Percentiles rank a stretch among this genome's conserved stretches.
phyloP scores from a whole-genome alignment of 23 red algal species.

The Gracilaria gracilis region DNA sequence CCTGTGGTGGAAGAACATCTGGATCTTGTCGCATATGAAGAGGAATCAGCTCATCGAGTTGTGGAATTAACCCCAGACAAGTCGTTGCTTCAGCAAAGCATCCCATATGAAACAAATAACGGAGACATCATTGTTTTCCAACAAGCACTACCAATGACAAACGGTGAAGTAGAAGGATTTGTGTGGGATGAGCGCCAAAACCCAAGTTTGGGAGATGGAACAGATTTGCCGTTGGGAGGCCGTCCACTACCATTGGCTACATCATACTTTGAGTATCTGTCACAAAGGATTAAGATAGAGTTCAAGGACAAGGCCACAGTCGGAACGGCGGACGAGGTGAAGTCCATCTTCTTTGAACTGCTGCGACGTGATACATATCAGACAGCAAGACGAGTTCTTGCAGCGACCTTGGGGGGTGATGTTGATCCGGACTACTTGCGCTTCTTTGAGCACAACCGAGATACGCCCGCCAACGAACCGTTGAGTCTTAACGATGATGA shows the following conservation, averaged over 20 bases:
- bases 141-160: slow-evolving; percentile 16
- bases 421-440: slow-evolving; percentile 78
- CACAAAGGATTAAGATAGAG: slow-evolving; percentile 67
- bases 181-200: slow-evolving; percentile 46
- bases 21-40: slow-evolving; percentile 59
- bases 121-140: slow-evolving; percentile 75
- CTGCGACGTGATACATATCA: slow-evolving; percentile 64
- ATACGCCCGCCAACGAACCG: slow-evolving; percentile 54
- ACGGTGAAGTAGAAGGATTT: slow-evolving; percentile 29
- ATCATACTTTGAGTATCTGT: slow-evolving; percentile 67
- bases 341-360: slow-evolving; percentile 79
- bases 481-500: slow-evolving; percentile 45
- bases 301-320: slow-evolving; percentile 70
- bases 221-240: slow-evolving; percentile 60
- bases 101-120: slow-evolving; percentile 53
- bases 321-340: slow-evolving; percentile 34
- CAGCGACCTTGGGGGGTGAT: slow-evolving; percentile 59
- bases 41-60: slow-evolving; percentile 29
- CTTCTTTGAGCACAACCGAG: slow-evolving; percentile 68
- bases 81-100: slow-evolving; percentile 33
- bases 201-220: slow-evolving; percentile 55
- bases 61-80: slow-evolving; percentile 25
- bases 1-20: slow-evolving; percentile 36
- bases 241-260: slow-evolving; percentile 49
- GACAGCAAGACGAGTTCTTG: slow-evolving; percentile 51